Percentiles rank a stretch among this genome's conserved stretches.
These are phyloP conservation scores for Inga laurina DNA, from an alignment of 306 rosid genomes.

Conservation along the genomic window DNA sequence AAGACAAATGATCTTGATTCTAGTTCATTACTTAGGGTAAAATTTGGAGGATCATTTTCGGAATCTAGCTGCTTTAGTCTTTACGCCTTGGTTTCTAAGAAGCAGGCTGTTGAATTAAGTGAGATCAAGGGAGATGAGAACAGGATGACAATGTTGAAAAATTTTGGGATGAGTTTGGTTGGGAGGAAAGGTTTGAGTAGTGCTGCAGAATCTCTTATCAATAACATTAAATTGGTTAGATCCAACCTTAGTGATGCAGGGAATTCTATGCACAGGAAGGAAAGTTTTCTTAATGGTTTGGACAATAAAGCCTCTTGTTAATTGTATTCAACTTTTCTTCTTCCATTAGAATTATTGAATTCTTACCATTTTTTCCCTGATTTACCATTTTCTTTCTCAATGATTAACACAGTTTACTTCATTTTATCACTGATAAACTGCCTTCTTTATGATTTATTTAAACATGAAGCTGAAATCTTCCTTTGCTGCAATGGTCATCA, in stretches of 20 bases:
- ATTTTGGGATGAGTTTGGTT: constrained; percentile 64
- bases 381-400: constrained; percentile 3
- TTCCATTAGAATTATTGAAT: constrained; percentile 18
- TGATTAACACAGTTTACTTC: neutral
- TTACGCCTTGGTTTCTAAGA: constrained; percentile 58
- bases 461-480: neutral
- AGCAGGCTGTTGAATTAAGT: constrained; percentile 57
- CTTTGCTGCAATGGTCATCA: neutral
- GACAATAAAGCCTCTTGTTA: constrained; percentile 15
- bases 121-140: constrained; percentile 59
- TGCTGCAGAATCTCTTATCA: constrained; percentile 58
- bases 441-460: constrained; percentile 9
- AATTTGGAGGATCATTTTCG: constrained; percentile 49
- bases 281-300: constrained; percentile 22
- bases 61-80: constrained; percentile 43
- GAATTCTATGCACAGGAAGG: constrained; percentile 21
- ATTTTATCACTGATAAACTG: neutral
- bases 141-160: constrained; percentile 55
- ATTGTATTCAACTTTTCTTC: neutral
- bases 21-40: constrained; percentile 60
- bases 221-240: constrained; percentile 49
- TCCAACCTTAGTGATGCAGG: constrained; percentile 34
- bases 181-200: constrained; percentile 70
- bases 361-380: constrained; percentile 19
- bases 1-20: constrained; percentile 50